A percentile compares a stretch with the other conserved stretches of the same genome.
These are phyloP conservation scores for Extremus antarcticus DNA, from an alignment of 495 filamentous ascomycete genomes.

Conservation along the genomic window DNA sequence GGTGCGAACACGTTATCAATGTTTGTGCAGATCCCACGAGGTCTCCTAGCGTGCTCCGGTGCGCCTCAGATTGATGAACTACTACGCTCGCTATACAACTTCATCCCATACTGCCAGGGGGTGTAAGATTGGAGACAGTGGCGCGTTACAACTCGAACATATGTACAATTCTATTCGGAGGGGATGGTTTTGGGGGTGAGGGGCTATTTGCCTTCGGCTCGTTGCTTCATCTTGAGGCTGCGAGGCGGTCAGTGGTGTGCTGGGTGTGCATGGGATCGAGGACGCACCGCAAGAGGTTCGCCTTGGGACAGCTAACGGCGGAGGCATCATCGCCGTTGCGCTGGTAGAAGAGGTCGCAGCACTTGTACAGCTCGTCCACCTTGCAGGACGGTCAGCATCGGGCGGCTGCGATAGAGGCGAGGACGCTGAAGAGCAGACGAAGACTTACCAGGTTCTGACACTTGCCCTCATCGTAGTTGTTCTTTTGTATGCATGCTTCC, in stretches of 20 bases:
- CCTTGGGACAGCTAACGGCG: conserved; percentile 77
- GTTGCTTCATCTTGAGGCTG: conserved; percentile 76
- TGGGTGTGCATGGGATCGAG: neutral
- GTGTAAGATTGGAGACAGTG: conserved; percentile 13
- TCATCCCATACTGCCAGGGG: conserved; percentile 14
- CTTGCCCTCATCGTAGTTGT: conserved; percentile 77
- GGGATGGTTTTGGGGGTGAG: neutral
- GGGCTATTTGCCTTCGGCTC: conserved; percentile 33
- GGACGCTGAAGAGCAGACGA: too few species aligned
- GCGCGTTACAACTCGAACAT: conserved; percentile 24
- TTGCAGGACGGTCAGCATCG: conserved; percentile 27
- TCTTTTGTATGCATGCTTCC: conserved; percentile 65
- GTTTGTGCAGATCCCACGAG: conserved; percentile 77
- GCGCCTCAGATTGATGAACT: conserved; percentile 79
- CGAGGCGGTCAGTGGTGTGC: neutral
- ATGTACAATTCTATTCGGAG: neutral
- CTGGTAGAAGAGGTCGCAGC: conserved; percentile 82
- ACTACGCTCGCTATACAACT: neutral
- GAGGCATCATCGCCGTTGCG: conserved; percentile 65
- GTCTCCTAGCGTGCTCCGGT: conserved; percentile 95
- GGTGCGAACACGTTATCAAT: conserved; percentile 82
- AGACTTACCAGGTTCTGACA: conserved; percentile 44
- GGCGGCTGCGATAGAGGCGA: neutral
- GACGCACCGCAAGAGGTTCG: conserved; percentile 48
- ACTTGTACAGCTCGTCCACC: conserved; percentile 89